Evolutionary conservation across 257 asterid genomes (phyloP).

Genomic region (Echium plantagineum): DNA sequence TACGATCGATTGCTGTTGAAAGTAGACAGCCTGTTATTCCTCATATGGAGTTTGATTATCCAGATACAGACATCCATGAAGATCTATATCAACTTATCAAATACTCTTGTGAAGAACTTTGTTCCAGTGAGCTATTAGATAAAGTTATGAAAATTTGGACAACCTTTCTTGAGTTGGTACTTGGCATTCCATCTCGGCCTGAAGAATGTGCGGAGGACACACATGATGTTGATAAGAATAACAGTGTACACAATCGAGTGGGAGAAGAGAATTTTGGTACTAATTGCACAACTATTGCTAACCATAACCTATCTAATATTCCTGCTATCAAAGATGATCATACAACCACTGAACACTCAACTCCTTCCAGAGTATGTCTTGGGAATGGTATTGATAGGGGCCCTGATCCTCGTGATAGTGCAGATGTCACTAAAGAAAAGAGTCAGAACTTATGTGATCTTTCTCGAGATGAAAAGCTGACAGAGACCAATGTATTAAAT

Average conservation of each 20-base stretch:
- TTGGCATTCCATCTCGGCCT: slow-evolving; percentile 49
- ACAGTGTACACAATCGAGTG: slow-evolving; percentile 14
- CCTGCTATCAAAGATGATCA: slow-evolving; percentile 22
- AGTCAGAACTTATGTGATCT: slow-evolving; percentile 16
- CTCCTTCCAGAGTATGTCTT: slow-evolving; percentile 8
- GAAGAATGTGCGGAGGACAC: slow-evolving; percentile 22
- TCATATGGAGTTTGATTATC: slow-evolving; percentile 56
- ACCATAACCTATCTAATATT: slow-evolving; percentile 23
- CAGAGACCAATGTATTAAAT: slow-evolving; percentile 22
- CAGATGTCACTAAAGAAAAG: slow-evolving; percentile 20
- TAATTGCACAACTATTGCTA: slow-evolving; percentile 19
- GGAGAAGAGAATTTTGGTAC: slow-evolving; percentile 28
- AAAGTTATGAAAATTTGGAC: slow-evolving; percentile 79
- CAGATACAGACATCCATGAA: slow-evolving; percentile 74
- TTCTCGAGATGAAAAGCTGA: slow-evolving; percentile 26
- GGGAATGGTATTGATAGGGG: slow-evolving; percentile 24
- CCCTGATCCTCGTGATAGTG: slow-evolving; percentile 21
- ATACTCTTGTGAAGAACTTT: slow-evolving; percentile 68
- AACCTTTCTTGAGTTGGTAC: slow-evolving; percentile 55
- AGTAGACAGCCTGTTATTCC: slow-evolving; percentile 44
- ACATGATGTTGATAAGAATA: not conserved
- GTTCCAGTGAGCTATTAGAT: slow-evolving; percentile 64
- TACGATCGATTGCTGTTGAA: slow-evolving; percentile 51
- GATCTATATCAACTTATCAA: slow-evolving; percentile 67
- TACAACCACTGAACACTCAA: slow-evolving; percentile 24